These are phyloP conservation scores for Penicillium taxi DNA, from an alignment of 495 filamentous ascomycete genomes.

Conservation along the genomic window DNA sequence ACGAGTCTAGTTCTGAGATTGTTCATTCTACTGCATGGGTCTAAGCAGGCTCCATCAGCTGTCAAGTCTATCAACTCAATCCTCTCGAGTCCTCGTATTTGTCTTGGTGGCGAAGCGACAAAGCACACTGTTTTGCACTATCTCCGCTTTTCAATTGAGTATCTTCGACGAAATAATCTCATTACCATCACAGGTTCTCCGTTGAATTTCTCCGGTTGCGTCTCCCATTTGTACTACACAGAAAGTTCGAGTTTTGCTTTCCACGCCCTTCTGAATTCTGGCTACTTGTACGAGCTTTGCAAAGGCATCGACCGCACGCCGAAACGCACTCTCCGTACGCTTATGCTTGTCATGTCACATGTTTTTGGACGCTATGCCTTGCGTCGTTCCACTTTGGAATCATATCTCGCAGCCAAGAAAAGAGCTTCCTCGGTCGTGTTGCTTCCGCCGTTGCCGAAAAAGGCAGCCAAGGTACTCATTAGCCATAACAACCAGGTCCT, in stretches of 20 bases:
- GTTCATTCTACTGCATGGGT: conserved; percentile 57
- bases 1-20: conserved; percentile 64
- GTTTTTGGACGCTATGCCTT: conserved; percentile 53
- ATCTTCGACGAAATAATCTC: conserved; percentile 59
- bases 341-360: conserved; percentile 63
- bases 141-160: conserved; percentile 72
- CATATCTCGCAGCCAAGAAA: conserved; percentile 33
- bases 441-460: conserved; percentile 52
- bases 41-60: conserved; percentile 52
- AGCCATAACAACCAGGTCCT: conserved; percentile 57
- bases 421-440: conserved; percentile 51
- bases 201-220: conserved; percentile 58
- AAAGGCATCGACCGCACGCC: conserved; percentile 34
- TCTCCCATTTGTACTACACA: conserved; percentile 65
- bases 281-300: conserved; percentile 60
- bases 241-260: conserved; percentile 67
- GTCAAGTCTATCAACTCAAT: conserved; percentile 54
- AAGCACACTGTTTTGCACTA: conserved; percentile 65
- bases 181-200: conserved; percentile 52
- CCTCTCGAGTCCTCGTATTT: conserved; percentile 60
- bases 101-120: conserved; percentile 53
- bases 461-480: conserved; percentile 46
- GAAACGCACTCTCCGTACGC: conserved; percentile 28
- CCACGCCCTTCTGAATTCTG: conserved; percentile 59
- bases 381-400: conserved; percentile 33